Percentiles rank a stretch among this genome's conserved stretches.
These are phyloP conservation scores for Cucurbita pepo DNA, from an alignment of 306 rosid genomes.

Conservation along the genomic window DNA sequence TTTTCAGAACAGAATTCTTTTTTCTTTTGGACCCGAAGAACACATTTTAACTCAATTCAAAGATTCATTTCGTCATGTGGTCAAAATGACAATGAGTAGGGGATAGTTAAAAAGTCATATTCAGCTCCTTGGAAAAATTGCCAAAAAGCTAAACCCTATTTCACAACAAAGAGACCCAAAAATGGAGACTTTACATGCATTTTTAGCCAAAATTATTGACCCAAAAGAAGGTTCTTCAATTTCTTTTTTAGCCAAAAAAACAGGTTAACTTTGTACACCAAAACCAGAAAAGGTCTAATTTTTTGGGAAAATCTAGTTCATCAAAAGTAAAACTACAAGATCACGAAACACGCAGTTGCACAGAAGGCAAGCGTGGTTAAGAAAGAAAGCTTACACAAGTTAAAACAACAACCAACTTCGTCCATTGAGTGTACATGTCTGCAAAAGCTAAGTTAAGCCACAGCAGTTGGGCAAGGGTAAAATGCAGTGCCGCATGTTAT, in stretches of 20 bases:
- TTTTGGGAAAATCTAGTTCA: neutral
- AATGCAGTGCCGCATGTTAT: slow-evolving; percentile 68
- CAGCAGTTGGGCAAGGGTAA: slow-evolving; percentile 56
- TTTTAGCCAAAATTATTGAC: neutral
- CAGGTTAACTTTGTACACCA: neutral
- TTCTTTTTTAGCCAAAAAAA: neutral
- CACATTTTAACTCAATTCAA: neutral
- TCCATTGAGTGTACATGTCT: neutral
- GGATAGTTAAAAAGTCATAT: neutral
- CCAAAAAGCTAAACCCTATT: neutral
- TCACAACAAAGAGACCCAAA: neutral
- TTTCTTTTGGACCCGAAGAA: no score
- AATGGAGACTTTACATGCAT: neutral
- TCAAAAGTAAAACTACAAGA: neutral
- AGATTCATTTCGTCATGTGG: neutral
- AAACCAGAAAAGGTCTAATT: neutral
- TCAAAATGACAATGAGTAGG: neutral
- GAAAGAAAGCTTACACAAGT: slow-evolving; percentile 8
- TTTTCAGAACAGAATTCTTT: no score
- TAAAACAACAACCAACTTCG: neutral
- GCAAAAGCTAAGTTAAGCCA: slow-evolving; percentile 15
- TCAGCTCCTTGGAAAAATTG: neutral
- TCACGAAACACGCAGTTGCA: neutral
- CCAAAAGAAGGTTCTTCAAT: neutral
- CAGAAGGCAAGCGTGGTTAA: neutral